Evolutionary conservation across 176 grass and related monocot species (phyloP), one percentile per base, ranked within the genome.

Genomic region (Musa troglodytarum): DNA sequence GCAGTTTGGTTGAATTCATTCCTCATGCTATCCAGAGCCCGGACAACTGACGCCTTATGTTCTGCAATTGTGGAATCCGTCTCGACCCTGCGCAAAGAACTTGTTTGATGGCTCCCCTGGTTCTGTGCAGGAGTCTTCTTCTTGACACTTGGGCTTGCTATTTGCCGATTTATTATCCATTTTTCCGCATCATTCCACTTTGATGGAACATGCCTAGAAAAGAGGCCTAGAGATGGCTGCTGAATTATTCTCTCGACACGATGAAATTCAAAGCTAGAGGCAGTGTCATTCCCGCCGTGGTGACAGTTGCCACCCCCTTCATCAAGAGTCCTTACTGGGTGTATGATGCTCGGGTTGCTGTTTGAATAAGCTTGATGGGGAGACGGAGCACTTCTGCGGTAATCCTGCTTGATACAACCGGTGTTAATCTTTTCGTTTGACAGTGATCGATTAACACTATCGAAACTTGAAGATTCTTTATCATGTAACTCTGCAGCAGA

Each of bases 171-270:
- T n/a, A 91, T 75, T 14, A 98, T 90, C 95, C 95, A 98, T 84
- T 98, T 98, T 76, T 98, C 95, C 2, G 95, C 95, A 53, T 98
- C 90, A 50, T 98, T 94, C 90, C 90, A 98, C 63, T 98, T 98
- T 21, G 95, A 98, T 1, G 95, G 85, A 67, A 86, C 63, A 10
- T 86, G 86, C 65, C 90, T 89, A 28, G 83, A 82, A 23, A 93
- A 87, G 72, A 85, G 82, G 8, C 85, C 87, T 0, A 58, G 0
- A 0, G 76, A 50, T 24, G 71, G 66, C 82, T 89, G 89, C 72
- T 91, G 87, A 1, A 72, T 26, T 1, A 56, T 61, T 64, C 79
- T 87, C 65, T 91, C 90, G 11, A 49, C 72, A 57, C 43, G 73
- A 62, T 94, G 88, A 84, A 98, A 98, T 72, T 98, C 95, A 25